Conservation (phyloP, 176 grass and related monocot species). For the Sorghum bicolor region DNA sequence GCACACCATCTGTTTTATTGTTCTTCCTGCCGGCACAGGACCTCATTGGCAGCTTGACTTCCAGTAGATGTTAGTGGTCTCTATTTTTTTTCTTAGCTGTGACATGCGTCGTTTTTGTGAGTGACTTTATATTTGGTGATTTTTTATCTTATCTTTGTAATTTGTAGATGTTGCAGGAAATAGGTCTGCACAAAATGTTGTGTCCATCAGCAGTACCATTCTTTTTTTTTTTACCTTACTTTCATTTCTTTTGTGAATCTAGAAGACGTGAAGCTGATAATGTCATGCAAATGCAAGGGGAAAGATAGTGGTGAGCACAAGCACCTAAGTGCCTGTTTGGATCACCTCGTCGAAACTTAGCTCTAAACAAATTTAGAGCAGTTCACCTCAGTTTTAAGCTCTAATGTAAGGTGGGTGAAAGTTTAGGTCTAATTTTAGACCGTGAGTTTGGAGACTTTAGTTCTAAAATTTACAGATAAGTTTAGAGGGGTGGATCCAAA, state of each 20-base stretch:
- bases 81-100: conserved; percentile 14
- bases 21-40: conserved; percentile 6
- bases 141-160: background rate
- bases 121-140: background rate
- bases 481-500: too few species aligned
- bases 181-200: background rate
- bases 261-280: background rate
- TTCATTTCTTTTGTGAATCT: background rate
- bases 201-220: background rate
- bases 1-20: conserved; percentile 10
- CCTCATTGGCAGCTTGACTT: background rate
- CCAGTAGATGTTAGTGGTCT: conserved; percentile 11
- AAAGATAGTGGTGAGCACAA: too few species aligned
- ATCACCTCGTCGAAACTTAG: too few species aligned
- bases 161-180: background rate
- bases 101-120: background rate
- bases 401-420: too few species aligned
- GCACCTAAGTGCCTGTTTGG: too few species aligned
- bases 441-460: too few species aligned
- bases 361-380: too few species aligned
- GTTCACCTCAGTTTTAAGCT: too few species aligned
- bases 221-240: background rate
- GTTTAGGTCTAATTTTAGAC: too few species aligned
- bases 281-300: too few species aligned
- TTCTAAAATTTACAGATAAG: too few species aligned